Conservation (phyloP, 2,329 filamentous ascomycete genomes). For the Monilinia laxa region DNA sequence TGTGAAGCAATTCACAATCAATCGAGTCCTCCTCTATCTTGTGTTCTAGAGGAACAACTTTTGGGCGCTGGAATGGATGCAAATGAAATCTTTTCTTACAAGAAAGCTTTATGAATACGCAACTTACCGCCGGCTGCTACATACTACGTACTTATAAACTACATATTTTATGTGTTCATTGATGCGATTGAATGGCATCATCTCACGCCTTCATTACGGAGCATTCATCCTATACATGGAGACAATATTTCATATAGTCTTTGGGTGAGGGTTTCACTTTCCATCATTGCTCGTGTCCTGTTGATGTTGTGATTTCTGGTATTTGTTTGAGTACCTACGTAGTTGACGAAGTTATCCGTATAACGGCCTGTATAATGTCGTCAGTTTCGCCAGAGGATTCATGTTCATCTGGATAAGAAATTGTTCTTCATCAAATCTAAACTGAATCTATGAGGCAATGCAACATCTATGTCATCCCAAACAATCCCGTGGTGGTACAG, state of each 20-base stretch:
- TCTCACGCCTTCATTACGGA: not conserved
- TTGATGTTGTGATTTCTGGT: not conserved
- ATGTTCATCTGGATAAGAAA: not conserved
- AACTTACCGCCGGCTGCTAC: conserved; percentile 74
- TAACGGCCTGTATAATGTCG: not conserved
- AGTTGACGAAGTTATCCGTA: not conserved
- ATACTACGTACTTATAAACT: conserved; percentile 41
- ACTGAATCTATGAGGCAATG: too few species aligned
- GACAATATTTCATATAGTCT: too few species aligned
- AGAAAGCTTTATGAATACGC: conserved; percentile 47
- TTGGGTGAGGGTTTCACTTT: not conserved
- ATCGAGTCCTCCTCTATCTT: conserved; percentile 73
- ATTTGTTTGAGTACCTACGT: not conserved
- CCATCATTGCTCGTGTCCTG: too few species aligned
- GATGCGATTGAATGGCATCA: not conserved
- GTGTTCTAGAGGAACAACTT: conserved; percentile 58
- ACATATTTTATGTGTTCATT: not conserved
- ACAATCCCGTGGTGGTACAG: too few species aligned
- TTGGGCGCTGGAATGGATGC: conserved; percentile 70
- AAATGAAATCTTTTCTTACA: conserved; percentile 52
- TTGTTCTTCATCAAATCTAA: not conserved
- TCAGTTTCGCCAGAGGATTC: not conserved
- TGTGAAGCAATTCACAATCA: conserved; percentile 42
- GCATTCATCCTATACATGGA: too few species aligned
- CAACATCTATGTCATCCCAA: too few species aligned